These are phyloP conservation scores for Cytauxzoon felis DNA, from an alignment of 169 alveolate genomes.

Conservation along the genomic window DNA sequence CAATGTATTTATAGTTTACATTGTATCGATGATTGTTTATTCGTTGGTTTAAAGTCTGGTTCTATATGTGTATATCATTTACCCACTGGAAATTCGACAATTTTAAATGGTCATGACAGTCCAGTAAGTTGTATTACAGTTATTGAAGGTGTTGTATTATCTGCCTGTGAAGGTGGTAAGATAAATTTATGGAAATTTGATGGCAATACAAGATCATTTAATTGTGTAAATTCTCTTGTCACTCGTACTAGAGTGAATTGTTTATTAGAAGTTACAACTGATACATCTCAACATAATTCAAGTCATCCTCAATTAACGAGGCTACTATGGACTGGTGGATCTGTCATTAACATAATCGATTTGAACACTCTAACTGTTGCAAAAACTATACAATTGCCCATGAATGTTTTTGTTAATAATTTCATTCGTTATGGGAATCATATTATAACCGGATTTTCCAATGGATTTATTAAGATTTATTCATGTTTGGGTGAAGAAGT, in stretches of 20 bases:
- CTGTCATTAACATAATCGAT: conserved; percentile 47
- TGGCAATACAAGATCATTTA: conserved; percentile 18
- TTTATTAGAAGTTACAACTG: conserved; percentile 46
- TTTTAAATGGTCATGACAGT: conserved; percentile 45
- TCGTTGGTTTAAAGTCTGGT: conserved; percentile 49
- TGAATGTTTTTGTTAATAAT: conserved; percentile 27
- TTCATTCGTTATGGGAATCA: conserved; percentile 53
- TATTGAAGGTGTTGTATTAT: conserved; percentile 40
- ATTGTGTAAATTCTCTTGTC: conserved; percentile 44
- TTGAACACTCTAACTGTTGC: conserved; percentile 37
- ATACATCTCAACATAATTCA: conserved; percentile 1
- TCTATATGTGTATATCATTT: conserved; percentile 58
- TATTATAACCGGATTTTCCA: conserved; percentile 43
- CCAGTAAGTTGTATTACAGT: conserved; percentile 41
- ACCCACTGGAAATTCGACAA: conserved; percentile 60
- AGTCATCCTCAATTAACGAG: conserved; percentile 10
- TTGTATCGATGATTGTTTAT: conserved; percentile 60
- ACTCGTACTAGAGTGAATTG: conserved; percentile 28
- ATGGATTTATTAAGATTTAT: conserved; percentile 34
- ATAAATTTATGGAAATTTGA: conserved; percentile 59
- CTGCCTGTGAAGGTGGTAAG: conserved; percentile 59
- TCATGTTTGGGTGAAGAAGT: conserved; percentile 29
- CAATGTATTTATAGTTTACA: conserved; percentile 30
- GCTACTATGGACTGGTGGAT: conserved; percentile 59
- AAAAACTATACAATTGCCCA: conserved; percentile 26